A percentile compares a stretch with the other conserved stretches of the same genome.
Evolutionary conservation across 1,139 yeast genomes (phyloP).

Genomic region (Kodamaea sp.): DNA sequence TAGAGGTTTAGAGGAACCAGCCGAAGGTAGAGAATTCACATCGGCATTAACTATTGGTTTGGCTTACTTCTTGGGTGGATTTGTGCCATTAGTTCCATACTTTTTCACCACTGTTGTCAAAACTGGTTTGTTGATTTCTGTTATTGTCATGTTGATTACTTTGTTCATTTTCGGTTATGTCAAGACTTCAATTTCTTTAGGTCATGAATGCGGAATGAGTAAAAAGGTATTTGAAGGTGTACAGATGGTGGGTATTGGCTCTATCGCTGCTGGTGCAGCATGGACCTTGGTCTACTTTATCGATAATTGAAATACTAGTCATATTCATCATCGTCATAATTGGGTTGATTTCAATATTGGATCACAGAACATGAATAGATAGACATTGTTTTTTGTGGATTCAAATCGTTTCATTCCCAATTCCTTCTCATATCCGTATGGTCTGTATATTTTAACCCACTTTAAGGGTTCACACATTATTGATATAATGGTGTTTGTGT

Average conservation of each 20-base stretch:
- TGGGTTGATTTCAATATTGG: background rate
- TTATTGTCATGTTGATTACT: slow-evolving; percentile 78
- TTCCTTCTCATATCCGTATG: no score
- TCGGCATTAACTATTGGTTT: slow-evolving; percentile 75
- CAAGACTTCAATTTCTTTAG: slow-evolving; percentile 82
- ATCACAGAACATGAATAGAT: background rate
- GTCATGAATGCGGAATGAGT: slow-evolving; percentile 60
- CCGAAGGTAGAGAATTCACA: slow-evolving; percentile 71
- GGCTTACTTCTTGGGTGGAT: slow-evolving; percentile 75
- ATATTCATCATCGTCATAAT: no score
- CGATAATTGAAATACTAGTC: slow-evolving; percentile 31
- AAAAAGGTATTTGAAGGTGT: slow-evolving; percentile 74
- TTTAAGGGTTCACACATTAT: no score
- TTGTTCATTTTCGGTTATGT: slow-evolving; percentile 82
- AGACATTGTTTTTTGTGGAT: no score
- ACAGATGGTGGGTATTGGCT: slow-evolving; percentile 91
- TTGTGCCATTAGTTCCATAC: slow-evolving; percentile 75
- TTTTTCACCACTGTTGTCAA: slow-evolving; percentile 72
- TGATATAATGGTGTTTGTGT: no score
- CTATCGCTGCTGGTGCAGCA: slow-evolving; percentile 95
- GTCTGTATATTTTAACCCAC: no score
- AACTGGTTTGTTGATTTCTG: slow-evolving; percentile 72
- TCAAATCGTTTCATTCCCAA: no score
- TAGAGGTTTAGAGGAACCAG: slow-evolving; percentile 76
- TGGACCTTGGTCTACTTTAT: slow-evolving; percentile 85